Evolutionary conservation across 2,329 filamentous ascomycete species (phyloP), one percentile per base, ranked within the genome.

Genomic region (Ascochyta clinopodiicola): DNA sequence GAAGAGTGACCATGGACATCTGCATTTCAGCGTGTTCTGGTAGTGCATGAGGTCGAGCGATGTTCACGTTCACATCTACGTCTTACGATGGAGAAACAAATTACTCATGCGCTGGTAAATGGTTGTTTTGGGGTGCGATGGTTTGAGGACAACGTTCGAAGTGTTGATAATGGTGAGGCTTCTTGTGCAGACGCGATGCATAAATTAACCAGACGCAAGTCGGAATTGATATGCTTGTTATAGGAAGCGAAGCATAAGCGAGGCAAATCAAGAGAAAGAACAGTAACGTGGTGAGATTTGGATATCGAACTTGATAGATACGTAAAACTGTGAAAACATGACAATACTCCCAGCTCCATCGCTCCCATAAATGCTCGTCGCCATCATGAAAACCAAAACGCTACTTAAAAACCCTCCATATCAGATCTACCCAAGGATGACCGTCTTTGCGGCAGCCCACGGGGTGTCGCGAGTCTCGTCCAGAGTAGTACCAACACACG

Each of bases 401-500:
- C 4, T 36, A 8, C 19, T 15, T 9, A 12, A 10, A 22, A 17
- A 15, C 24, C 27, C 12, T 31, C 13, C 22, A 21, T 5, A 5
- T 13, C n/a, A 7, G 31, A 44, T 32, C 38, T 25, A 42, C 29
- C 35, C 40, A 44, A 62, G 57, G 38, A 68, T 52, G 34, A 37
- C 53, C 34, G 60, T 53, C 38, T 61, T 61, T 19, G 84, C 84
- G 55, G 74, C 72, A 29, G 65, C 69, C 83, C 84, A 87, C 51
- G 82, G 80, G 24, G 67, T 69, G 62, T 77, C 76, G 25, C 85
- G 71, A 27, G 43, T 8, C 21, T 79, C 80, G 29, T 77, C 80
- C 13, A 75, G 74, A 0, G 77, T 75, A 3, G 83, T 84, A 0
- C 77, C 77, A 36, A 88, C 78, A 73, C 86, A 88, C 2, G 68